Conservation (phyloP, 164 flowering plant species). For the Cinnamomum chago region DNA sequence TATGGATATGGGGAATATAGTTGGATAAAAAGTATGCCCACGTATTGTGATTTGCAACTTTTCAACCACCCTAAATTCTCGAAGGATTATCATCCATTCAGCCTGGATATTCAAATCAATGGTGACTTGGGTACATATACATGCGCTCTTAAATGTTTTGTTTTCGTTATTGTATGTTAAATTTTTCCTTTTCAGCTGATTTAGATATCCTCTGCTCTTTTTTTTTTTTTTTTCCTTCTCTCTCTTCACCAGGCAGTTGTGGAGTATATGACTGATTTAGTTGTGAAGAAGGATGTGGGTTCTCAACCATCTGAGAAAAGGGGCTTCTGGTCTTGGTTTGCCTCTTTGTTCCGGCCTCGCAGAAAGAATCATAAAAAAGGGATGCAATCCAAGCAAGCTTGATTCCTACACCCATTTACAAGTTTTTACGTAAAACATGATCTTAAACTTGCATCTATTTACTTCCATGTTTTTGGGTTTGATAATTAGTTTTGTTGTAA, state of each 20-base stretch:
- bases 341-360: constrained; percentile 19
- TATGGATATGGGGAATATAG: background rate
- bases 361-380: constrained; percentile 6
- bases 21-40: background rate
- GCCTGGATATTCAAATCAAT: background rate
- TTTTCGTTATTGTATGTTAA: background rate
- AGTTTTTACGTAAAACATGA: no score
- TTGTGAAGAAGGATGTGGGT: constrained; percentile 15
- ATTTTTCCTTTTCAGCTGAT: background rate
- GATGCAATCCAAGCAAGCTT: background rate
- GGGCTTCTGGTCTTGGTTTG: constrained; percentile 38
- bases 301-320: constrained; percentile 22
- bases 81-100: background rate
- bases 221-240: background rate
- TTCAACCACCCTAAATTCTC: no score
- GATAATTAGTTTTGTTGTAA: no score
- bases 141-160: background rate
- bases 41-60: background rate
- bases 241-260: constrained; percentile 48
- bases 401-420: background rate
- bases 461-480: no score
- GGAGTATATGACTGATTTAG: constrained; percentile 47
- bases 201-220: background rate
- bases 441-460: no score
- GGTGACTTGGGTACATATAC: background rate